phyloP scores from a whole-genome alignment of 345 rosid species.

The Noccaea caerulescens region DNA sequence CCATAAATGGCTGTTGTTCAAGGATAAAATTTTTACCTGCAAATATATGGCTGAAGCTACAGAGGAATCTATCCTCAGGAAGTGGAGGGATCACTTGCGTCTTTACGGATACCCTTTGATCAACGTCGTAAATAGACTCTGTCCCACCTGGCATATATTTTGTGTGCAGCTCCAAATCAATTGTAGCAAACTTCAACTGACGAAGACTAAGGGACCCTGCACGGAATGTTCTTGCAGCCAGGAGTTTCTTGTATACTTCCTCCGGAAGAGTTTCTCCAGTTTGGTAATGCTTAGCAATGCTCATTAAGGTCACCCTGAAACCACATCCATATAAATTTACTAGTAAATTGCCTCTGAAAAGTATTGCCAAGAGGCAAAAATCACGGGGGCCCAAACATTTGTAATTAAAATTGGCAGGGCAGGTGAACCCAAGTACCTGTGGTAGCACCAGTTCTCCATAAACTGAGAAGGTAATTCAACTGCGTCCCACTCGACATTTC shows the following conservation, averaged over 20 bases:
- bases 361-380: neutral
- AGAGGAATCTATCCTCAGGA: constrained; percentile 85
- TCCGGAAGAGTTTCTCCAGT: constrained; percentile 90
- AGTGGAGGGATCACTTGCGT: constrained; percentile 88
- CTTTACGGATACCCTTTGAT: constrained; percentile 63
- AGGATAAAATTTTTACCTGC: constrained; percentile 56
- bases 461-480: constrained; percentile 97
- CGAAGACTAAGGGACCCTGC: constrained; percentile 95
- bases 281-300: constrained; percentile 91
- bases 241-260: constrained; percentile 76
- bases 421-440: constrained; percentile 55
- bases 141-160: constrained; percentile 73
- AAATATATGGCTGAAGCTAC: constrained; percentile 88
- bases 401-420: neutral
- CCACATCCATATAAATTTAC: constrained; percentile 13
- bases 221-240: constrained; percentile 91
- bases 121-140: constrained; percentile 81
- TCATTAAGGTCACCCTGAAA: constrained; percentile 87
- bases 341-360: constrained; percentile 11
- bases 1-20: neutral
- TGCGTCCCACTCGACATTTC: constrained; percentile 97
- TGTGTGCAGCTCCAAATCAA: constrained; percentile 86
- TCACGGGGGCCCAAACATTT: neutral
- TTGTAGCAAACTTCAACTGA: constrained; percentile 79
- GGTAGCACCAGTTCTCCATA: constrained; percentile 99